Conservation (phyloP, 2,329 filamentous ascomycete species). For the Hypomyces perniciosus region DNA sequence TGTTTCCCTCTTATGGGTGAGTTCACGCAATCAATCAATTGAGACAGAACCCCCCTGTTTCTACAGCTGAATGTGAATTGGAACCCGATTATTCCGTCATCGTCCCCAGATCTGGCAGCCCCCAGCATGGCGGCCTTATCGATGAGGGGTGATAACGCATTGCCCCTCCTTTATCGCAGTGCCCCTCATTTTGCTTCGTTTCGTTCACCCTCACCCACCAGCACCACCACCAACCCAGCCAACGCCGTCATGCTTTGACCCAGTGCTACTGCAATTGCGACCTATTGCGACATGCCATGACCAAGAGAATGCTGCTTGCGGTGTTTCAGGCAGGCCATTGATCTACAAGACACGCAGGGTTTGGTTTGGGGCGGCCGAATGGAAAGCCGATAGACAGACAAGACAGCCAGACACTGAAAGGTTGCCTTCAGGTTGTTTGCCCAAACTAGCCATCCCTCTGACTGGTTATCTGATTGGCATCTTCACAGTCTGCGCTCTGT, state of each 20-base stretch:
- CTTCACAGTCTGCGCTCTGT: background rate
- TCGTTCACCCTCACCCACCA: background rate
- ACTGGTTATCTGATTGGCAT: background rate
- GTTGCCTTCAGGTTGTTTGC: background rate
- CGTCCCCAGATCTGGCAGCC: background rate
- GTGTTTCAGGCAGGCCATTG: too few species aligned
- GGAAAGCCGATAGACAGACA: too few species aligned
- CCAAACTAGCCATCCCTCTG: background rate
- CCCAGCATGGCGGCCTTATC: slow-evolving; percentile 6
- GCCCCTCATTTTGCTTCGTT: background rate
- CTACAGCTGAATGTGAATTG: background rate
- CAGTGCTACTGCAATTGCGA: background rate
- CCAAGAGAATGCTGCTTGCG: background rate
- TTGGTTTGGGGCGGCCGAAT: too few species aligned
- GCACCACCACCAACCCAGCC: slow-evolving; percentile 1
- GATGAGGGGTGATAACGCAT: slow-evolving; percentile 12
- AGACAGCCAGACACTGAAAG: too few species aligned
- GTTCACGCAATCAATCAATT: slow-evolving; percentile 1
- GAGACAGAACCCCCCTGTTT: background rate
- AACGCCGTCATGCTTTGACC: too few species aligned
- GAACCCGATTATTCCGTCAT: background rate
- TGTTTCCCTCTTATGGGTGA: background rate
- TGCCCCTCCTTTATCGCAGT: slow-evolving; percentile 10
- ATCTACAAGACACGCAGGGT: too few species aligned
- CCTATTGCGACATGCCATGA: background rate